Percentiles rank a stretch among this genome's conserved stretches.
Evolutionary conservation across 208 protist genomes (phyloP).

Genomic region (Trypanosoma rangeli): DNA sequence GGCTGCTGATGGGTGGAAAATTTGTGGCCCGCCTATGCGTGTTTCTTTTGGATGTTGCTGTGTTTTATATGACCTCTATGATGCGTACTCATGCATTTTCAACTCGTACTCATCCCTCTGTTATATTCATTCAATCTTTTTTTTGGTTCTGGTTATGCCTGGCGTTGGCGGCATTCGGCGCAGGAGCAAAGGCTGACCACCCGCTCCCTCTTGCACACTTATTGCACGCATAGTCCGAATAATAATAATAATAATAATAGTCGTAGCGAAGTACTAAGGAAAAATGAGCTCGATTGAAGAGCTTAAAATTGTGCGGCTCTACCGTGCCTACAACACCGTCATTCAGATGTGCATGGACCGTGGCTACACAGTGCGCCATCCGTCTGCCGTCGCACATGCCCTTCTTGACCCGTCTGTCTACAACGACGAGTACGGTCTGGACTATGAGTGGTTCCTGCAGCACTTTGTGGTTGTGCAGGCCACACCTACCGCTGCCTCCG

Average conservation of each 20-base stretch:
- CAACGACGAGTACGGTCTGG: constrained; percentile 42
- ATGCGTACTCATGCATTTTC: background rate
- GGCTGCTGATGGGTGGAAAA: background rate
- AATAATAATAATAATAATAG: background rate
- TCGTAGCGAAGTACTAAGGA: too few species aligned
- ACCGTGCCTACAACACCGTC: constrained; percentile 78
- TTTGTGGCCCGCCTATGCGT: background rate
- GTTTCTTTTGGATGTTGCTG: background rate
- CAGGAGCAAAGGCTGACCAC: background rate
- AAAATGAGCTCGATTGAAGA: constrained; percentile 75
- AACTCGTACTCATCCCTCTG: background rate
- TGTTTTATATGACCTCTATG: background rate
- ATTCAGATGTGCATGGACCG: constrained; percentile 79
- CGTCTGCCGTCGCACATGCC: constrained; percentile 59
- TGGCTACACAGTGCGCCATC: constrained; percentile 76
- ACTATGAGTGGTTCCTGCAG: constrained; percentile 72
- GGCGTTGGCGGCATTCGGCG: background rate
- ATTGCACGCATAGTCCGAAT: background rate
- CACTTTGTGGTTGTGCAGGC: constrained; percentile 43
- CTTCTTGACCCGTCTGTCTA: constrained; percentile 36
- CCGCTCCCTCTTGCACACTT: background rate
- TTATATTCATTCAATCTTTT: background rate
- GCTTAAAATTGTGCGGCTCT: constrained; percentile 69
- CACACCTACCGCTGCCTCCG: background rate
- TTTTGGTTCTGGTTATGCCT: background rate